Evolutionary conservation across 768 basidiomycete genomes (phyloP), one percentile per base, ranked within the genome.

Genomic region (Calvatia gigantea): DNA sequence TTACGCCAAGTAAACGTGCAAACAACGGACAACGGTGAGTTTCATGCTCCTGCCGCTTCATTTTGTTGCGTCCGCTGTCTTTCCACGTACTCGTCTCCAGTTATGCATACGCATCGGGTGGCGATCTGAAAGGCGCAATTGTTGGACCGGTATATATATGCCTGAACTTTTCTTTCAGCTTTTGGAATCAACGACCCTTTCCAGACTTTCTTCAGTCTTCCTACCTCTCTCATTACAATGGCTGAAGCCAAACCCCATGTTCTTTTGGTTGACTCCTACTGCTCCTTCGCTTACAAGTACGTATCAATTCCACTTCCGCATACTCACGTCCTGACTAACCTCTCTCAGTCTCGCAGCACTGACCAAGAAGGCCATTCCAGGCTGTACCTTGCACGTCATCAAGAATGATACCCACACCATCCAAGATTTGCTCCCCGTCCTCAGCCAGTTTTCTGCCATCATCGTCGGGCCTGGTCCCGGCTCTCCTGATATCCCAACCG

Each of bases 201-300:
- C 27, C 6, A 54, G 33, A 44, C 29, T 23, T n/a, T 6, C 27
- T 23, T 50, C 50, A n/a, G 14, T n/a, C 29, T 23, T 12, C 7
- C 29, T 32, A 32, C n/a, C 6, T 9, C 12, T 29, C 44, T 44
- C 9, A 25, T 29, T 47, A 37, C 58, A 31, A 77, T 77, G 74
- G 65, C 70, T 46, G 59, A 70, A 35, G 69, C 69, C 51, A 63
- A 64, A 14, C 83, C 82, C 45, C 75, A 80, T 53, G 72, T 93
- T 44, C 75, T 93, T 29, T 75, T 93, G 47, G 76, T 93, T 28
- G 91, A 92, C 67, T 92, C 91, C 0, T 91, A 92, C 60, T 90
- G 91, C 68, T 91, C 90, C 1, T 93, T 92, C 69, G 89, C 91
- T 15, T 81, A 81, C 80, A 93, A 92, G 90, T 91, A 54, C 56